These are phyloP conservation scores for Phytomonas francai DNA, from an alignment of 208 protist species.

Conservation along the genomic window DNA sequence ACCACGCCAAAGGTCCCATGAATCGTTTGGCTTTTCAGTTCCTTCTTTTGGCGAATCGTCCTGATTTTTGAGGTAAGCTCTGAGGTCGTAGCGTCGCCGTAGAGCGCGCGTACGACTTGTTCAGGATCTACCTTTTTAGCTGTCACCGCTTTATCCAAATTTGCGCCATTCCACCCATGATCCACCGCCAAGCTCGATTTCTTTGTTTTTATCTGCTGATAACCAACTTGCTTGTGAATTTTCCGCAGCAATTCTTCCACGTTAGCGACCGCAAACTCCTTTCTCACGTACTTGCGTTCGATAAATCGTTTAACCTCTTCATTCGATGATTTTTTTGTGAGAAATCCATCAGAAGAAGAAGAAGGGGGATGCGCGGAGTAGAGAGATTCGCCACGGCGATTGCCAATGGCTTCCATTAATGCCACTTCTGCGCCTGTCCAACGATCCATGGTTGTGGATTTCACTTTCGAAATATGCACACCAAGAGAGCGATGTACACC, in stretches of 20 bases:
- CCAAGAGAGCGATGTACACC: slow-evolving; percentile 92
- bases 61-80: not conserved
- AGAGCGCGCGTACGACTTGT: slow-evolving; percentile 25
- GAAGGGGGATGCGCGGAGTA: slow-evolving; percentile 37
- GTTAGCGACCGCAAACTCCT: slow-evolving; percentile 49
- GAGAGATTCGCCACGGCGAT: slow-evolving; percentile 42
- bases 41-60: not conserved
- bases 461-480: slow-evolving; percentile 90
- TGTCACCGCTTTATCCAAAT: not conserved
- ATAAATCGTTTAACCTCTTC: slow-evolving; percentile 46
- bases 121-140: slow-evolving; percentile 24
- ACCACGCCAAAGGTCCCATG: slow-evolving; percentile 74
- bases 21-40: slow-evolving; percentile 16
- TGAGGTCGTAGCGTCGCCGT: slow-evolving; percentile 22
- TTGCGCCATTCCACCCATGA: not conserved
- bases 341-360: not conserved
- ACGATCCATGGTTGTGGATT: slow-evolving; percentile 91
- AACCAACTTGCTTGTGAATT: slow-evolving; percentile 59
- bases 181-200: slow-evolving; percentile 1
- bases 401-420: slow-evolving; percentile 72
- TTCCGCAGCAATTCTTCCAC: slow-evolving; percentile 24
- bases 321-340: slow-evolving; percentile 18
- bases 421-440: slow-evolving; percentile 54
- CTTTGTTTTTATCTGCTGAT: slow-evolving; percentile 24
- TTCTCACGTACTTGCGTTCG: slow-evolving; percentile 56